Evolutionary conservation across 2,329 filamentous ascomycete genomes (phyloP), one percentile per base, ranked within the genome.

Genomic region (Penicillium sp.): DNA sequence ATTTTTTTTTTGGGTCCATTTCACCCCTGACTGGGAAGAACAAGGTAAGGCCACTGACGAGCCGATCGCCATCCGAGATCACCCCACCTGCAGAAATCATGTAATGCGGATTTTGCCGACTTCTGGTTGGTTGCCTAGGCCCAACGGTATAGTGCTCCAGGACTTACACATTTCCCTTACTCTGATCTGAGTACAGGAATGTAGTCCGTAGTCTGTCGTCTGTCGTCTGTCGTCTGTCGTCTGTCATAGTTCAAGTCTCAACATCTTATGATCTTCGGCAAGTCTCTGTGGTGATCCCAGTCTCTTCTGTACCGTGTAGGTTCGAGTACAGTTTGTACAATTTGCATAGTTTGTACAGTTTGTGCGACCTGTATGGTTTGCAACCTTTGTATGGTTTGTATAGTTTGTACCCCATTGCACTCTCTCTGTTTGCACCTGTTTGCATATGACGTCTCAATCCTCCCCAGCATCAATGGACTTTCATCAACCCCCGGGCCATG

Each of bases 31-130:
- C 40, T 34, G 27, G 49, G 54, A 56, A 52, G 24, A 27, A 27
- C 18, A 27, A 27, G 24, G 24, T 70, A 65, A 67, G 65, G 66
- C 68, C 68, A 71, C 68, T 64, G 54, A 55, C 61, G 60, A 68
- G 66, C 69, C 67, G 69, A 69, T 64, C 64, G 54, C 56, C 61
- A 60, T 64, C 62, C 63, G 63, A 61, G 57, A 52, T 55, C 62
- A 58, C 59, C 56, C 47, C 13, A 49, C 47, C 48, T 39, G 53
- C 48, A 47, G 43, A 9, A 39, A 42, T 46, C 40, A 39, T 42
- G 49, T 52, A 27, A 56, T 49, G 32, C 29, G 42, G 49, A 48
- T 46, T 52, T 60, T 22, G 34, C 53, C 46, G 40, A 3, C 21
- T 46, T 54, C 16, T 60, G 56, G 48, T 51, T 60, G 58, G 58